Conservation (phyloP, 495 filamentous ascomycete genomes). For the Neurospora tetrasperma region DNA sequence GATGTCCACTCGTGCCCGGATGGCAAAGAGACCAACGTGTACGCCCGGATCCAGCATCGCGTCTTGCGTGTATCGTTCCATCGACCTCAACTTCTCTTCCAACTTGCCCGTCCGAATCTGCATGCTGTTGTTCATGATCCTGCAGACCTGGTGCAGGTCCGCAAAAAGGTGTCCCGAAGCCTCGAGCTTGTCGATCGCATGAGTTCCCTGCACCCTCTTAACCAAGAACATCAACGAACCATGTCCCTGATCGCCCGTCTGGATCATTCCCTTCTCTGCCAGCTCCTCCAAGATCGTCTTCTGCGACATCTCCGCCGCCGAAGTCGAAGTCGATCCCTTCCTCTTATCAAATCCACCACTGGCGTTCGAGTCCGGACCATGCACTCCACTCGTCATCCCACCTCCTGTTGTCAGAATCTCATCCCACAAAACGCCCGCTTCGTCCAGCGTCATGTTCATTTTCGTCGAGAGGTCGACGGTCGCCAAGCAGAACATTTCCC, state of each 20-base stretch:
- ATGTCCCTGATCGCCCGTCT: constrained; percentile 36
- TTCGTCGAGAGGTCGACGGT: constrained; percentile 61
- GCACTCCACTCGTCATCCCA: background rate
- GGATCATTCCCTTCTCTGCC: constrained; percentile 22
- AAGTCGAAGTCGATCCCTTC: background rate
- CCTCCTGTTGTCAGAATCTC: constrained; percentile 63
- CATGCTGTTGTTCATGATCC: constrained; percentile 56
- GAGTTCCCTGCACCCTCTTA: constrained; percentile 44
- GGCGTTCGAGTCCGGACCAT: background rate
- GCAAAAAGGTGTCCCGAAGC: constrained; percentile 71
- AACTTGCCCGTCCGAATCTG: constrained; percentile 53
- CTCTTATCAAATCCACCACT: background rate
- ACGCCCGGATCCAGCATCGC: constrained; percentile 53
- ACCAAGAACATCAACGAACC: constrained; percentile 77
- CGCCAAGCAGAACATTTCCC: constrained; percentile 78
- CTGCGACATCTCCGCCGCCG: background rate
- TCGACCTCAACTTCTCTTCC: constrained; percentile 43
- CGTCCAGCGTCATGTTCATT: constrained; percentile 48
- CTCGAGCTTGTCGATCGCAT: constrained; percentile 51
- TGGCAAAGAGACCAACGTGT: constrained; percentile 64
- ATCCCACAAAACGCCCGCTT: constrained; percentile 69
- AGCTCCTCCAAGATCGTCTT: constrained; percentile 7
- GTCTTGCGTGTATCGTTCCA: constrained; percentile 48
- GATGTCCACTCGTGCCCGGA: constrained; percentile 52
- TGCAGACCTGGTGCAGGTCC: constrained; percentile 54